Evolutionary conservation across 371 early-diverging fungal genomes (phyloP).

Genomic region (Apophysomyces trapeziformis): DNA sequence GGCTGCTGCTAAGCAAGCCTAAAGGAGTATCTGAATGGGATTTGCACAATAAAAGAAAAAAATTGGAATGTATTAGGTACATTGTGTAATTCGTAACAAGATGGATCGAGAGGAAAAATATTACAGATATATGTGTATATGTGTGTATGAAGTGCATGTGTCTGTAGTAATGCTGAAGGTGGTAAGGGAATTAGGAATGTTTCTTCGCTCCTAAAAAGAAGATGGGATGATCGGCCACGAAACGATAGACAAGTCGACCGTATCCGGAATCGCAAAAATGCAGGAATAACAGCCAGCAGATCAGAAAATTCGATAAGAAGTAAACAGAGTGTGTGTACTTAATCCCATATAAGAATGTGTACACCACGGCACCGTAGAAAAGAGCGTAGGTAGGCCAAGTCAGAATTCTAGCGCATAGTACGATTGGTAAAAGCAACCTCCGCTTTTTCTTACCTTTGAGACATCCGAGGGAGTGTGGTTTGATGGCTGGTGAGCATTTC

Average conservation of each 20-base stretch:
- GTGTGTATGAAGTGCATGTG: not conserved
- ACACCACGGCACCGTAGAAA: slow-evolving; percentile 40
- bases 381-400: slow-evolving; percentile 35
- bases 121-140: not conserved
- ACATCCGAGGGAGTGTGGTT: slow-evolving; percentile 48
- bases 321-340: slow-evolving; percentile 56
- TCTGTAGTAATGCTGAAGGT: not conserved
- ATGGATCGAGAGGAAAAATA: slow-evolving; percentile 1
- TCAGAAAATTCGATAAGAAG: slow-evolving; percentile 45
- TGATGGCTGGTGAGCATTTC: slow-evolving; percentile 50
- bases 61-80: slow-evolving; percentile 9
- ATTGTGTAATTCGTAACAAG: not conserved
- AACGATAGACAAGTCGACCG: slow-evolving; percentile 34
- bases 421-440: not conserved
- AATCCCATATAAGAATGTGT: slow-evolving; percentile 52
- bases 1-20: slow-evolving; percentile 7
- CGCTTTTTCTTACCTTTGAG: slow-evolving; percentile 41
- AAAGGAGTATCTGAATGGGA: not conserved
- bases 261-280: slow-evolving; percentile 48
- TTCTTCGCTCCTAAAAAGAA: slow-evolving; percentile 40
- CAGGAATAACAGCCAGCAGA: slow-evolving; percentile 47
- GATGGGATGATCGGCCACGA: slow-evolving; percentile 34
- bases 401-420: slow-evolving; percentile 28
- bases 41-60: not conserved
- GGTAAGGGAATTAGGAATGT: slow-evolving; percentile 31